Evolutionary conservation across 2,329 filamentous ascomycete genomes (phyloP), one percentile per base, ranked within the genome.

Genomic region (Stachybotrys chlorohalonatus): DNA sequence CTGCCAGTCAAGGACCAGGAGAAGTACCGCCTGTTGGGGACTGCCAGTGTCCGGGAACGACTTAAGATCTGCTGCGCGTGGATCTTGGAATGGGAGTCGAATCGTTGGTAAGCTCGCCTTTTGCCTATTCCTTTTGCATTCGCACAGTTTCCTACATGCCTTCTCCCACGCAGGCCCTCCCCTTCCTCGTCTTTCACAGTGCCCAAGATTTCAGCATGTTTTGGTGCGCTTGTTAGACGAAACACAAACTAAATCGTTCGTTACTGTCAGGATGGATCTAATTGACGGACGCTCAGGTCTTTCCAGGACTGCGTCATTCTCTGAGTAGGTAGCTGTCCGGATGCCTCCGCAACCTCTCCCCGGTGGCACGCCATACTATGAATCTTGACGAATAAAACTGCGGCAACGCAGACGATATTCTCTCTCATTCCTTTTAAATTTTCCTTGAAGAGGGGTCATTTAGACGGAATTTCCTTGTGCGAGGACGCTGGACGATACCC

Each of bases 21-120:
- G 63, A 95, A 93, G 66, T 95, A 95, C 61, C 77, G 80, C 11
- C 73, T 96, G 17, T 72, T 96, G 13, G 77, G 77, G 11, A 87
- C 86, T 6, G 85, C 78, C 3, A 93, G 88, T 60, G 90, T 95
- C 5, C 78, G 92, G 56, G 84, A 91, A 64, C 77, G 92, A 55
- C 70, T 96, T 54, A 95, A 95, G 73, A 86, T 95, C 52, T 90
- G 89, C 57, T 89, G 86, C 52, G 73, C 73, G 47, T 96, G 91
- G 91, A 86, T 93, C 57, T 73, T 81, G 55, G 81, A 86, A 64
- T 85, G 90, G 70, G 85, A 91, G 65, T 76, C 77, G 52, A 82
- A 80, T 60, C 76, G 83, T 73, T 89, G 86, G 89, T 92, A 76
- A 80, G 87, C 67, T 32, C 24, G 11, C 7, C 7, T n/a, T 7